Evolutionary conservation across 1,139 yeast species (phyloP).

Genomic region (Candida sp.): DNA sequence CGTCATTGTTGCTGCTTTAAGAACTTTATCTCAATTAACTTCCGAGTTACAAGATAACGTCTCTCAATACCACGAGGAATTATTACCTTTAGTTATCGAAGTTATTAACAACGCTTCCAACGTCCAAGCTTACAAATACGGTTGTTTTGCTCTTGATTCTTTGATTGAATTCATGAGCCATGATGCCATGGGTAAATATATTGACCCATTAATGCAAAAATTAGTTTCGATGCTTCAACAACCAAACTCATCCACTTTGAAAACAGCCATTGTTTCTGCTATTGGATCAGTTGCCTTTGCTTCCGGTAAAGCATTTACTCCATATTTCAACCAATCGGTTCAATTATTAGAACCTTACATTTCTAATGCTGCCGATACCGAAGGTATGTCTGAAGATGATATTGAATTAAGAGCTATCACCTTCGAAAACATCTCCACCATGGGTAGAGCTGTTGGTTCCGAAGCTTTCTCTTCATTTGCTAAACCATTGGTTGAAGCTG

Average conservation of each 20-base stretch:
- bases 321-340: conserved; percentile 81
- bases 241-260: conserved; percentile 65
- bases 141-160: conserved; percentile 89
- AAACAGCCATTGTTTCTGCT: conserved; percentile 90
- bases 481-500: conserved; percentile 85
- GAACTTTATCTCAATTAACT: conserved; percentile 75
- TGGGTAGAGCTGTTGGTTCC: conserved; percentile 97
- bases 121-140: conserved; percentile 83
- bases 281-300: conserved; percentile 98
- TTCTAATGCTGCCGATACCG: conserved; percentile 55
- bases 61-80: conserved; percentile 76
- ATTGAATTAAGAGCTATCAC: conserved; percentile 87
- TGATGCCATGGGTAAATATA: conserved; percentile 77
- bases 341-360: conserved; percentile 80
- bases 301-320: conserved; percentile 82
- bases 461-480: conserved; percentile 84
- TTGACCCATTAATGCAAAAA: conserved; percentile 88
- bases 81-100: conserved; percentile 82
- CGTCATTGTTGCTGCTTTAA: conserved; percentile 85
- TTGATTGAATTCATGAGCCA: conserved; percentile 88
- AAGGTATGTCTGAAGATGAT: conserved; percentile 75
- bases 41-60: conserved; percentile 81
- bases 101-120: conserved; percentile 86
- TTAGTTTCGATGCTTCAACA: conserved; percentile 76
- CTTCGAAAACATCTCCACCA: conserved; percentile 88